These are phyloP conservation scores for Rhodofomes roseus DNA, from an alignment of 1,284 basidiomycete genomes.

Conservation along the genomic window DNA sequence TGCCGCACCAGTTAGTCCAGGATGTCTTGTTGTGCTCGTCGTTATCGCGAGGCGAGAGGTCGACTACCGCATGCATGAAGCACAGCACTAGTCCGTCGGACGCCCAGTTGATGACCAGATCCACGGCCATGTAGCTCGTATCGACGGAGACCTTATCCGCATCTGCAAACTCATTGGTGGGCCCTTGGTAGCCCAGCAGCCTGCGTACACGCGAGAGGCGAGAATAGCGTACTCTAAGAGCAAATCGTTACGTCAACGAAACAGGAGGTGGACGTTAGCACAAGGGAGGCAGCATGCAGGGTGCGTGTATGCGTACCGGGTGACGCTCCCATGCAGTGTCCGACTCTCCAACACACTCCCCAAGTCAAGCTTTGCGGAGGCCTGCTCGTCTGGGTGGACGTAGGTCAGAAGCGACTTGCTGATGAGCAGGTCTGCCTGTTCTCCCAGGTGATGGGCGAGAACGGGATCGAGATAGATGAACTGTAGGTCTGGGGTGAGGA, in stretches of 20 bases:
- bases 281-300: conserved; percentile 6
- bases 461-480: conserved; percentile 92
- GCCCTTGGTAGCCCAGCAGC: conserved; percentile 58
- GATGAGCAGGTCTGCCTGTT: conserved; percentile 66
- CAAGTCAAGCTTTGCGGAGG: conserved; percentile 75
- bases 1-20: conserved; percentile 97
- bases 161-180: conserved; percentile 52
- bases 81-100: conserved; percentile 89
- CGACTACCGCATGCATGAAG: conserved; percentile 89
- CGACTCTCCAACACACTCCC: conserved; percentile 74
- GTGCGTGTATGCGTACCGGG: conserved; percentile 53
- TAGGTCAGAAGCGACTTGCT: conserved; percentile 80
- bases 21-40: conserved; percentile 71
- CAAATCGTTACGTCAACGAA: conserved; percentile 14
- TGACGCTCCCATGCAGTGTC: conserved; percentile 89
- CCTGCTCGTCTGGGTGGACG: conserved; percentile 87
- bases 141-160: conserved; percentile 71
- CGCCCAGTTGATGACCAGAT: conserved; percentile 94
- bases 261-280: conserved; percentile 1
- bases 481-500: conserved; percentile 68
- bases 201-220: conserved; percentile 69
- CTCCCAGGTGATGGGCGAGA: conserved; percentile 71
- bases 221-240: conserved; percentile 66
- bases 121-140: conserved; percentile 81
- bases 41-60: conserved; percentile 79